Evolutionary conservation across 495 filamentous ascomycete genomes (phyloP), one percentile per base, ranked within the genome.

Genomic region (Lasiosphaeris hirsuta): DNA sequence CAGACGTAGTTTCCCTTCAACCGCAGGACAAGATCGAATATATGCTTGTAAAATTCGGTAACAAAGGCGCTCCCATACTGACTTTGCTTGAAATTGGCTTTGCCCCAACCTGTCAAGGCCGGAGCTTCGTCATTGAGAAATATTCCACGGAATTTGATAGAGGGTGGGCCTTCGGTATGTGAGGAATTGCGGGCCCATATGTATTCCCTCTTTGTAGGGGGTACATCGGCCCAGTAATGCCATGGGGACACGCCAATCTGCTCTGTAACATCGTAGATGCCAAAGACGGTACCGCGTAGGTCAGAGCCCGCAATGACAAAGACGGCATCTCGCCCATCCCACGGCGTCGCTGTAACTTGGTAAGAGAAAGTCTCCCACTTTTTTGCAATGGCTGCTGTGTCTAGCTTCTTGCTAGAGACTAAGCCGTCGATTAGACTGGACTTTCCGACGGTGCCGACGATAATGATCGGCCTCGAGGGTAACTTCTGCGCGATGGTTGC

Each of bases 111-210:
- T 0, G 84, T 85, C 44, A 88, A 63, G 1, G 77, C 79, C 0
- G 85, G 86, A 8, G 81, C 76, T 57, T 89, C 84, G 58, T 88
- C 85, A 64, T 89, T 88, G 62, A 89, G 73, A 67, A 89, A 89
- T 57, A 89, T 80, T n/a, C 84, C 85, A 7, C 85, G 77, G 62
- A 82, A 89, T 63, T 85, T 85, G 41, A 89, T 75, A 9, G 76
- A 81, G 0, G 86, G 84, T 0, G 79, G 75, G 15, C 75, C 77
- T 48, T 86, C 81, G 1, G 70, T 62, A 44, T 76, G 80, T 5
- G 58, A 61, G 10, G 61, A 63, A 30, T 70, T 66, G 19, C 72
- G 58, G 0, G 80, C 81, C 64, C 78, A 86, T 33, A 87, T 76
- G 17, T 72, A 69, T 2, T 67, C 47, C 58, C 80, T 70, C 40